Conservation (phyloP, 495 filamentous ascomycete genomes). For the Xylaria castorea region DNA sequence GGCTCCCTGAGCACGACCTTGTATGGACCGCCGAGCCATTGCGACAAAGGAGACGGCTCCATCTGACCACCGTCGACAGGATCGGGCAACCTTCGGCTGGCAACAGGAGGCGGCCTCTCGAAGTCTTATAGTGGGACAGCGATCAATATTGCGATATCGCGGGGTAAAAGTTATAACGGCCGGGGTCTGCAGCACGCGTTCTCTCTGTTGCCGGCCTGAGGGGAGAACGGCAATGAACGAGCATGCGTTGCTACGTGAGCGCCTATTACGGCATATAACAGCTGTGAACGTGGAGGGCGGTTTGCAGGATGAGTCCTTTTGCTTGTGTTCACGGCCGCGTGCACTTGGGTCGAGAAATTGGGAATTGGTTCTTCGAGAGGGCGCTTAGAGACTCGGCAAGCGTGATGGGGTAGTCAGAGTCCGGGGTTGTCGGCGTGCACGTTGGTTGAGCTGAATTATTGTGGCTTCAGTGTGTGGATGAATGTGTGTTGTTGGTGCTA, state of each 20-base stretch:
- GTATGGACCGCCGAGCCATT: constrained; percentile 38
- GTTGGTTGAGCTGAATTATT: background rate
- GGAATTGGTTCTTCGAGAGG: background rate
- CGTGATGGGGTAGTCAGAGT: background rate
- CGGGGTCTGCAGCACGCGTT: background rate
- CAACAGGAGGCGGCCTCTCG: background rate
- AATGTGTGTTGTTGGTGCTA: background rate
- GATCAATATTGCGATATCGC: background rate
- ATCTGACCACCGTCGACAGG: constrained; percentile 17
- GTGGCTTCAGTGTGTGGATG: background rate
- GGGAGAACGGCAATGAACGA: background rate
- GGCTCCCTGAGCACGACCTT: constrained; percentile 54
- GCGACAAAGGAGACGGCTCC: constrained; percentile 31
- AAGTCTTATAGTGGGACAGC: background rate
- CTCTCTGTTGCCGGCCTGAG: background rate
- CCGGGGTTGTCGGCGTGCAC: too few species aligned
- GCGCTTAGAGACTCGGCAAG: background rate
- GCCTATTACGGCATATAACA: background rate
- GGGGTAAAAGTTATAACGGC: background rate
- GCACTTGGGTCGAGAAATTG: background rate
- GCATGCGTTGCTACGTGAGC: background rate
- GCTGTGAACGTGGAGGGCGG: background rate
- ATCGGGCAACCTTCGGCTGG: background rate
- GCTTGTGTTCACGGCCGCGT: background rate
- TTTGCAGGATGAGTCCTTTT: background rate